Base-by-base conservation (phyloP, 2,329 filamentous ascomycete species). In the Botrytis cinerea region DNA sequence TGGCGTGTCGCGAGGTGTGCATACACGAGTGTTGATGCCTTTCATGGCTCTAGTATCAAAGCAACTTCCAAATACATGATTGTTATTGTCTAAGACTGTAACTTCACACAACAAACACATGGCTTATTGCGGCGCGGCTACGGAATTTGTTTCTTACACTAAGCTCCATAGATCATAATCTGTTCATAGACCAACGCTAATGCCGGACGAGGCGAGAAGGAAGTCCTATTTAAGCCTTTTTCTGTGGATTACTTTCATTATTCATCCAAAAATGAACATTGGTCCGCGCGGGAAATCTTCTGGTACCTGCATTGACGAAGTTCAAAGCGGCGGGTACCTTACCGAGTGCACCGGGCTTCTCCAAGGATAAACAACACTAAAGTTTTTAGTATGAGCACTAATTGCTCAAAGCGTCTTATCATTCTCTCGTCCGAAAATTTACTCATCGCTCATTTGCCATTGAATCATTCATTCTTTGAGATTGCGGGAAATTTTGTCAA, bases 321-420 rank as follows among this genome's bases (percentile, higher is more conserved):
- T 48, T 67, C 46, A 67, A 67, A 67, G 64, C 64, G 46, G n/a
- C 46, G 32, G 64, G 46, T 54, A 40, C 46, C 32, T 54, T n/a
- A 38, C 64, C 38, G 63, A 25, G 28, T 66, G 32, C 35, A 54
- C 48, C 46, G 14, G 46, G 25, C 38, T 38, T 67, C 18, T 18
- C 64, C 64, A 51, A 38, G 46, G 32, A 54, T 68, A 14, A n/a
- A 38, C 18, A 22, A 28, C 16, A 28, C 32, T 9, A 40, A 54
- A 38, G 14, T 28, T 48, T n/a, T 18, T 68, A 68, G 46, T 28
- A 32, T 54, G 64, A 40, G 64, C 64, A 54, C 64, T 68, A 28
- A 40, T 68, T 68, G 16, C 64, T 68, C 64, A 68, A 68, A 68
- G 64, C 64, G 64, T 40, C 46, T 43, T 28, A 38, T 67, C 8